phyloP scores from a whole-genome alignment of 164 flowering plant genomes.

The Umbilicus rupestris region DNA sequence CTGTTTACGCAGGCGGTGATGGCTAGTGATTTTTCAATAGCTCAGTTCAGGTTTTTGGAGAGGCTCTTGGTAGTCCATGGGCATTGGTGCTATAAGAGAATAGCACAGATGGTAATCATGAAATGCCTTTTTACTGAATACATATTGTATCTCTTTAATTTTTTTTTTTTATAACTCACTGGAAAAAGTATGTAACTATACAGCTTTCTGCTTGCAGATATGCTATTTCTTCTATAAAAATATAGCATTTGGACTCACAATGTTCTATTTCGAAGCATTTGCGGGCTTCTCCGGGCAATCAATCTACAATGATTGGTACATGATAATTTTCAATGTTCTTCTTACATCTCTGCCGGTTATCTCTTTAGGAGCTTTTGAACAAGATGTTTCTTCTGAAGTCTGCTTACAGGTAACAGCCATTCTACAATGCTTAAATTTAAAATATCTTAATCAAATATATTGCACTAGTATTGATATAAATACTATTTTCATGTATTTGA shows the following conservation, averaged over 20 bases:
- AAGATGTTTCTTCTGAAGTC: constrained; percentile 54
- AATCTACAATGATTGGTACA: constrained; percentile 52
- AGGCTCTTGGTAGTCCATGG: constrained; percentile 57
- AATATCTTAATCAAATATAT: not conserved
- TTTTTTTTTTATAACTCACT: not conserved
- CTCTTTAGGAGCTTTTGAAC: constrained; percentile 52
- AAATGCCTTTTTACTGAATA: not conserved
- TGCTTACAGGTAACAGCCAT: constrained; percentile 38
- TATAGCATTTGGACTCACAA: constrained; percentile 51
- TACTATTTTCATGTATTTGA: not conserved
- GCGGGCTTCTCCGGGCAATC: constrained; percentile 40
- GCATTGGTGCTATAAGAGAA: constrained; percentile 68
- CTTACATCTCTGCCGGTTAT: constrained; percentile 59
- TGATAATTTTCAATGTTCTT: constrained; percentile 47
- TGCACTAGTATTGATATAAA: not conserved
- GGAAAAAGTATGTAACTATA: not conserved
- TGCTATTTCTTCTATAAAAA: constrained; percentile 59
- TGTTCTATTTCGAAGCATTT: constrained; percentile 44
- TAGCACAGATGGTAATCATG: constrained; percentile 41
- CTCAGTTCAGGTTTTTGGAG: constrained; percentile 48
- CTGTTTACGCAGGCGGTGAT: constrained; percentile 44
- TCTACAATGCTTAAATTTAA: not conserved
- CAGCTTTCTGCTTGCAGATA: constrained; percentile 24
- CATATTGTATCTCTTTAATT: no score
- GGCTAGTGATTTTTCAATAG: constrained; percentile 60